phyloP scores from a whole-genome alignment of 768 basidiomycete genomes.

The Boletus speciosus region DNA sequence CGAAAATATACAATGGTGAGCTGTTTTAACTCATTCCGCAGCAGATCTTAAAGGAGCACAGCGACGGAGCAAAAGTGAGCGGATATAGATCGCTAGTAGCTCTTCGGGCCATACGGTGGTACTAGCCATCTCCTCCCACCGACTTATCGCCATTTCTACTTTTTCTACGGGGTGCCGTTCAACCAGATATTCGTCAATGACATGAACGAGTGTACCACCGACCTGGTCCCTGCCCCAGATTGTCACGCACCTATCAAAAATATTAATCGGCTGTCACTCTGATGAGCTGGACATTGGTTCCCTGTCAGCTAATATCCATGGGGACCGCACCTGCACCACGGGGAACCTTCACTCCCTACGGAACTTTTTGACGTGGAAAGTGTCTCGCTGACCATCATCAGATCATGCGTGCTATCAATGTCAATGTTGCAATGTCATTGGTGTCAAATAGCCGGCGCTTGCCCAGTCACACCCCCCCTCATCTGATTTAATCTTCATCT shows the following conservation, averaged over 20 bases:
- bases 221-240: background rate
- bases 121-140: background rate
- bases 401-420: background rate
- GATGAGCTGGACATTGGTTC: background rate
- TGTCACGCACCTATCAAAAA: background rate
- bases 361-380: background rate
- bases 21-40: background rate
- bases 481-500: background rate
- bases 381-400: constrained; percentile 1
- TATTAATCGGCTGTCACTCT: background rate
- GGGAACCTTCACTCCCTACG: background rate
- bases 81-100: background rate
- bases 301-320: background rate
- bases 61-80: background rate
- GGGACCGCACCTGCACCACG: background rate
- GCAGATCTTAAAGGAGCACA: background rate
- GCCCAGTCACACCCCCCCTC: background rate
- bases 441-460: background rate
- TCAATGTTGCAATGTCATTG: background rate
- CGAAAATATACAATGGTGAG: background rate
- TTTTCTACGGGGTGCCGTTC: too few species aligned
- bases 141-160: background rate
- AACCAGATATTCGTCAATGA: too few species aligned
- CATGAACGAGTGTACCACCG: too few species aligned
- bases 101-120: background rate